Evolutionary conservation across 768 basidiomycete species (phyloP).

Genomic region (Lactarius vividus): DNA sequence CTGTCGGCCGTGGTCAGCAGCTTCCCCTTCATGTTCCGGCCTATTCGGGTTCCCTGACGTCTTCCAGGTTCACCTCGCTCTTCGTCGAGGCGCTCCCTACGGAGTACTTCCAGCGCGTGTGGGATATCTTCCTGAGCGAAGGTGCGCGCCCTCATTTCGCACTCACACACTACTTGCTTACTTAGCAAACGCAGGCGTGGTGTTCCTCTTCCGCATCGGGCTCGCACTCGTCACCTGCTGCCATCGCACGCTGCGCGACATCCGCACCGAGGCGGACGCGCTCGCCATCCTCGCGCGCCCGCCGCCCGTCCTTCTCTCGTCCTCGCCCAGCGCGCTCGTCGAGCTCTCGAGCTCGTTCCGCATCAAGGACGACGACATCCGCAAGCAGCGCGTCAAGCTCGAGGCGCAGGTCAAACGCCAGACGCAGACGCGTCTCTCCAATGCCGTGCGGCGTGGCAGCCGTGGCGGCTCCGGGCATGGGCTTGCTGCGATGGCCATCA

Average conservation of each 20-base stretch:
- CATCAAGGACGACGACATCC: conserved; percentile 75
- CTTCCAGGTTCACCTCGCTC: conserved; percentile 63
- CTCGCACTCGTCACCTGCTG: conserved; percentile 61
- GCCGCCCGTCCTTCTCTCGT: conserved; percentile 51
- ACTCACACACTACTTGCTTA: too few species aligned
- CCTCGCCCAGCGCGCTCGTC: conserved; percentile 59
- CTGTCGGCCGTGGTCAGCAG: conserved; percentile 61
- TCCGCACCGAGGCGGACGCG: conserved; percentile 45
- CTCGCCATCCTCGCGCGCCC: conserved; percentile 52
- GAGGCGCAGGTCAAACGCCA: conserved; percentile 70
- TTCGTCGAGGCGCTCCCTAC: conserved; percentile 66
- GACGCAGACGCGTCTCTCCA: conserved; percentile 37
- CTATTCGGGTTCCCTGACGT: conserved; percentile 4
- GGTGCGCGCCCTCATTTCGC: too few species aligned
- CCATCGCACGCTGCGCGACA: conserved; percentile 57
- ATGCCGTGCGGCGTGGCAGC: conserved; percentile 8
- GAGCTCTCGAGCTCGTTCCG: conserved; percentile 61
- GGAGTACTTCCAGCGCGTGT: conserved; percentile 67
- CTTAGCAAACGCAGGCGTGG: conserved; percentile 64
- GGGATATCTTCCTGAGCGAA: conserved; percentile 83
- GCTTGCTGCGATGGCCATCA: conserved; percentile 28
- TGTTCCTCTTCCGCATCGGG: conserved; percentile 72
- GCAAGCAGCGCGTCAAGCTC: conserved; percentile 72
- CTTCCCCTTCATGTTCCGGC: background rate
- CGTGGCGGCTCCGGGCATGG: background rate